These are phyloP conservation scores for Syzygium oleosum DNA, from an alignment of 345 rosid genomes.

Conservation along the genomic window DNA sequence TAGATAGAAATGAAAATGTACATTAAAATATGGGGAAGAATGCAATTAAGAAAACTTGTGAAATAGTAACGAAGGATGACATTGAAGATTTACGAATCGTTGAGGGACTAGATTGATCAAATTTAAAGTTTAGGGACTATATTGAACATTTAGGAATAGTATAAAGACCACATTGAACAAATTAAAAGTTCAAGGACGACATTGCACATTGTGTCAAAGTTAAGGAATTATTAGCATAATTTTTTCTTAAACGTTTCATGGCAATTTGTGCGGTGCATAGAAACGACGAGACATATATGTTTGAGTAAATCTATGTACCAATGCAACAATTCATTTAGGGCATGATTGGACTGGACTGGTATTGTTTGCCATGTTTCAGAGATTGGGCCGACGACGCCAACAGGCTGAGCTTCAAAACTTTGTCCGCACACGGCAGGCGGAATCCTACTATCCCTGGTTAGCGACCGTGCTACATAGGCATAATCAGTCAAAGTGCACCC, in stretches of 20 bases:
- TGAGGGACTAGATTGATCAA: neutral
- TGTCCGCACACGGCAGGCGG: neutral
- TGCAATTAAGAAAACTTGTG: neutral
- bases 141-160: neutral
- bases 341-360: neutral
- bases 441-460: neutral
- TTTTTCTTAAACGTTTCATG: neutral
- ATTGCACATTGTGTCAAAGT: fast-evolving
- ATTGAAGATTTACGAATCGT: neutral
- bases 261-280: neutral
- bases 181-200: neutral
- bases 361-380: neutral
- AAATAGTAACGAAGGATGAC: neutral
- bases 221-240: neutral
- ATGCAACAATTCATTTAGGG: neutral
- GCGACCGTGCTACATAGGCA: neutral
- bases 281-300: neutral
- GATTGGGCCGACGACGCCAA: neutral
- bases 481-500: neutral
- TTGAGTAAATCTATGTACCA: neutral
- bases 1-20: neutral
- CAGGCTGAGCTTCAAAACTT: neutral
- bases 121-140: neutral
- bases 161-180: neutral
- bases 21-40: neutral